Conservation (phyloP, 257 asterid genomes). For the Jasminum sambac region DNA sequence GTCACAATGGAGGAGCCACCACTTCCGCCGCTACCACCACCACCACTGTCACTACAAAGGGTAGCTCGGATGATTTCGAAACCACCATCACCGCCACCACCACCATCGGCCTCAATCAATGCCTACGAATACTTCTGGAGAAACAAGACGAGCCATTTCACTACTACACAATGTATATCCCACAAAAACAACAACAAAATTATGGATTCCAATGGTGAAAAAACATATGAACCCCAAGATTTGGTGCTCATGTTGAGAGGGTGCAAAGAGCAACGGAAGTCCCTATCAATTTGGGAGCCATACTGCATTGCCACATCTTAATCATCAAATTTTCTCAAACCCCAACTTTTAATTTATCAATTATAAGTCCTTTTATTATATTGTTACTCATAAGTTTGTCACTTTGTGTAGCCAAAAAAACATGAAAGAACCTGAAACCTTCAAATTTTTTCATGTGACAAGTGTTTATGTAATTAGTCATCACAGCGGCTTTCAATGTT, state of each 20-base stretch:
- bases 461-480: background rate
- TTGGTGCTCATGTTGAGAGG: constrained; percentile 46
- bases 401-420: background rate
- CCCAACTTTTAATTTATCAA: background rate
- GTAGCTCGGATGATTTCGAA: constrained; percentile 31
- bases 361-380: background rate
- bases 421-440: background rate
- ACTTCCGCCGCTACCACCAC: constrained; percentile 47
- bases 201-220: constrained; percentile 11
- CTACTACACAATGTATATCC: constrained; percentile 14
- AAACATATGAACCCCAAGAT: constrained; percentile 38
- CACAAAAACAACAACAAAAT: constrained; percentile 20
- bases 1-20: constrained; percentile 16
- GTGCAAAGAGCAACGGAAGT: constrained; percentile 66
- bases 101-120: constrained; percentile 46
- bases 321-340: constrained; percentile 12
- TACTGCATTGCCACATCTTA: constrained; percentile 76
- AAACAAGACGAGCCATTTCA: constrained; percentile 31
- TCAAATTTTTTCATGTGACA: background rate
- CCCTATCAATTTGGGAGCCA: constrained; percentile 60
- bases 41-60: constrained; percentile 43
- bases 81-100: constrained; percentile 18
- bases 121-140: constrained; percentile 75
- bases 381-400: background rate
- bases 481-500: background rate